A percentile compares a stretch with the other conserved stretches of the same genome.
These are phyloP conservation scores for Gymnopus androsaceus DNA, from an alignment of 1,284 basidiomycete species.

Conservation along the genomic window DNA sequence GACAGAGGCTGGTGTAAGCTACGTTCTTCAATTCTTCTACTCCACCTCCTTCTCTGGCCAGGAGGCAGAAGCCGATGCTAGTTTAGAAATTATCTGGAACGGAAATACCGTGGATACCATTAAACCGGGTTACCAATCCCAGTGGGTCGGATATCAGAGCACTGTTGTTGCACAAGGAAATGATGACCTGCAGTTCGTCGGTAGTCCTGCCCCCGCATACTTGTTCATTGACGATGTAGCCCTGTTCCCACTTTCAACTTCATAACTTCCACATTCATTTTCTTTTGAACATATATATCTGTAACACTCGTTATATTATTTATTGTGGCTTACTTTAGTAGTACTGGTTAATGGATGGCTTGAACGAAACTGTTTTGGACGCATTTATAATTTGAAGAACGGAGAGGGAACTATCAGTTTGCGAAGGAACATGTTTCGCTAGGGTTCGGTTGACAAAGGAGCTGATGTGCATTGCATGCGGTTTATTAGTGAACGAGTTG, in stretches of 20 bases:
- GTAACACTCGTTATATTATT: no score
- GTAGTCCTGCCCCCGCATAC: slow-evolving; percentile 36
- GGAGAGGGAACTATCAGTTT: no score
- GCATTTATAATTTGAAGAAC: no score
- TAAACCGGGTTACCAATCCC: slow-evolving; percentile 29
- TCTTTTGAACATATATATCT: no score
- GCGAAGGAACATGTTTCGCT: no score
- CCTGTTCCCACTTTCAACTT: slow-evolving; percentile 19
- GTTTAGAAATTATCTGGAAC: slow-evolving; percentile 38
- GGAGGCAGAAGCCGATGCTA: slow-evolving; percentile 27
- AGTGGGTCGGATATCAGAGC: slow-evolving; percentile 32
- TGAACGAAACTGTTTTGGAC: no score
- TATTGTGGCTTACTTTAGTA: no score
- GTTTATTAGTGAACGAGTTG: no score
- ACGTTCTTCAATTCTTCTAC: slow-evolving; percentile 38
- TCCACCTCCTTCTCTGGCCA: slow-evolving; percentile 33
- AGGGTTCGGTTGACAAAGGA: no score
- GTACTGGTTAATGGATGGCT: no score
- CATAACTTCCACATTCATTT: background rate
- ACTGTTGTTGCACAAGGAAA: slow-evolving; percentile 32
- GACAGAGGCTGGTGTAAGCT: slow-evolving; percentile 31
- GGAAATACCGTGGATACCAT: slow-evolving; percentile 30
- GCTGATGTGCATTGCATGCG: no score
- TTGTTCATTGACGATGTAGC: slow-evolving; percentile 36
- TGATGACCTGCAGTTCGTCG: slow-evolving; percentile 35